Conservation (phyloP, 352 stramenopile genomes). For the Thraustotheca clavata region DNA sequence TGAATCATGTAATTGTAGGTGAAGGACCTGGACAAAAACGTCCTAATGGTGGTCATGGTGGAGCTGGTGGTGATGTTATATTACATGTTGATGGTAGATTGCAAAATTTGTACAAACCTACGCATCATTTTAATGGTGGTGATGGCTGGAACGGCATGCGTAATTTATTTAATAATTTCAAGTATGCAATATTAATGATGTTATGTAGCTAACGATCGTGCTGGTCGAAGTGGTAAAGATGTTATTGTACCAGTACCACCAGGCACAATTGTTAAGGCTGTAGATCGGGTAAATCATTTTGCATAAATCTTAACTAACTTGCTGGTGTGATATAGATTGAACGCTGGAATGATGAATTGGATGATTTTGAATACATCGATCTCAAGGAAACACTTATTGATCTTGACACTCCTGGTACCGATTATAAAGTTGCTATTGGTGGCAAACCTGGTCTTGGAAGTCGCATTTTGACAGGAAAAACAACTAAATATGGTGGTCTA, state of each 20-base stretch:
- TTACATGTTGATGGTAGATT: slow-evolving; percentile 62
- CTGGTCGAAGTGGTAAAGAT: slow-evolving; percentile 69
- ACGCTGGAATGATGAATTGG: slow-evolving; percentile 49
- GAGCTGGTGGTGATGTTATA: slow-evolving; percentile 70
- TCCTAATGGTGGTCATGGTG: slow-evolving; percentile 77
- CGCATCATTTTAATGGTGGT: slow-evolving; percentile 76
- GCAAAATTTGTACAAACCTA: slow-evolving; percentile 77
- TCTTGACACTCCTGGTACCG: slow-evolving; percentile 57
- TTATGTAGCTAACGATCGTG: slow-evolving; percentile 61
- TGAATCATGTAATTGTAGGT: slow-evolving; percentile 10
- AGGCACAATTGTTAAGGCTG: slow-evolving; percentile 80
- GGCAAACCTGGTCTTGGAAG: slow-evolving; percentile 81
- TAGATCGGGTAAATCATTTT: slow-evolving; percentile 47
- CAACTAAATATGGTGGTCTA: slow-evolving; percentile 66
- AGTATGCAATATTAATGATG: too few species aligned
- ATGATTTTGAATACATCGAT: slow-evolving; percentile 77
- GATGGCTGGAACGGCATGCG: slow-evolving; percentile 73
- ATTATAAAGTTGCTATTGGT: slow-evolving; percentile 64
- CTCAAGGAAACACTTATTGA: slow-evolving; percentile 66
- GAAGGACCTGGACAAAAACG: slow-evolving; percentile 65
- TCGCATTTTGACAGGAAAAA: slow-evolving; percentile 75
- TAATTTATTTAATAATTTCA: slow-evolving; percentile 26
- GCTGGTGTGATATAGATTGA: slow-evolving; percentile 34
- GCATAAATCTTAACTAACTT: too few species aligned
- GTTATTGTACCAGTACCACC: slow-evolving; percentile 74